Percentiles rank a stretch among this genome's conserved stretches.
Conservation (phyloP, 148 eudicot genomes). For the Bassia scoparia region DNA sequence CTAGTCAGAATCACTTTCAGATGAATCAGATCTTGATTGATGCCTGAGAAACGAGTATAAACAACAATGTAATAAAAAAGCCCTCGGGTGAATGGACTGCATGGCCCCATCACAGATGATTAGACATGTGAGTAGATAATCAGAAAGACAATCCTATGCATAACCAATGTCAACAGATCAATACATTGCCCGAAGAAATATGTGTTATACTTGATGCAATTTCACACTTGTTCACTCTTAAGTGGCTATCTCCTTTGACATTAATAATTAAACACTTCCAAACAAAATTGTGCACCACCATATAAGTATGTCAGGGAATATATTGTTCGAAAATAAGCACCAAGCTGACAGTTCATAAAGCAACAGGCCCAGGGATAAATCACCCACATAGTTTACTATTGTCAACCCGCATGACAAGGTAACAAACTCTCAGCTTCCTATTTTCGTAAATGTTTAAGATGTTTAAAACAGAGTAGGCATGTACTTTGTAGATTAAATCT, state of each 20-base stretch:
- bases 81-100: neutral
- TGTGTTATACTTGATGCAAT: neutral
- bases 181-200: neutral
- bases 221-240: neutral
- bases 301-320: neutral
- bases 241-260: neutral
- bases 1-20: no score
- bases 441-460: no score
- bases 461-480: no score
- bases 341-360: neutral
- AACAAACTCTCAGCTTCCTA: neutral
- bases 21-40: no score
- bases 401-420: neutral
- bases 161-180: neutral
- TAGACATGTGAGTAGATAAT: neutral
- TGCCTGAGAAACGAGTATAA: no score
- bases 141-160: neutral
- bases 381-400: neutral
- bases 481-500: no score
- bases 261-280: neutral
- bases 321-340: neutral
- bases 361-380: neutral
- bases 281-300: neutral
- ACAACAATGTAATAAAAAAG: neutral
- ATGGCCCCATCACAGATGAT: neutral